Evolutionary conservation across 768 basidiomycete genomes (phyloP).

Genomic region (Suillus weaverae): DNA sequence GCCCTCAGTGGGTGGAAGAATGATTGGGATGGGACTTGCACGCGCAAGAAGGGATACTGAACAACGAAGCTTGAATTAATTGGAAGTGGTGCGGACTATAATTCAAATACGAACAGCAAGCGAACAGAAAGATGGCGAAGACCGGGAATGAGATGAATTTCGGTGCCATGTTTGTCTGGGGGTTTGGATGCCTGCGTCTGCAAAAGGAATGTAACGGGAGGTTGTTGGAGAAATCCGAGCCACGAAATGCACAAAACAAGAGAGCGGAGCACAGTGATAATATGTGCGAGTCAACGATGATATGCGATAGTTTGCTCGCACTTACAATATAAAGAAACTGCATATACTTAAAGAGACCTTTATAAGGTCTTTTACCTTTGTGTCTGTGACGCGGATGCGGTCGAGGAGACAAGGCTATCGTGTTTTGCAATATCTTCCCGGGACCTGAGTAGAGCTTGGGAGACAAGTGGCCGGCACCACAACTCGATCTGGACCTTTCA

Average conservation of each 20-base stretch:
- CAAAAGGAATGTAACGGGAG: background rate
- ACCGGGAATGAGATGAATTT: constrained; percentile 4
- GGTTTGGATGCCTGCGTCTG: background rate
- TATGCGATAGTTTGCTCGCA: background rate
- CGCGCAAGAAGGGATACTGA: constrained; percentile 10
- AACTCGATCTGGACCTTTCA: constrained; percentile 3
- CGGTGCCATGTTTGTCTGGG: constrained; percentile 8
- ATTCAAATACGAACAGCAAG: constrained; percentile 10
- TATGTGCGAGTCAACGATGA: background rate
- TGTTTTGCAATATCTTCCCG: background rate
- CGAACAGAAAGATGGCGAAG: constrained; percentile 4
- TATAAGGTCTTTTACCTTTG: background rate
- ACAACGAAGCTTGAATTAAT: background rate
- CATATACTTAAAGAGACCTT: background rate
- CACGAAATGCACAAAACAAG: background rate
- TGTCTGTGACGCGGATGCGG: background rate
- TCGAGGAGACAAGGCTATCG: background rate
- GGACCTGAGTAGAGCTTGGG: background rate
- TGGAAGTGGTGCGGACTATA: background rate
- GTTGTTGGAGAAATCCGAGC: background rate
- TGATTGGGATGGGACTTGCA: constrained; percentile 11
- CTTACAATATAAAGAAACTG: background rate
- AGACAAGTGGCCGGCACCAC: background rate
- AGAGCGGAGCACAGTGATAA: background rate
- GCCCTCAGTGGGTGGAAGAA: constrained; percentile 10